Evolutionary conservation across 2,329 filamentous ascomycete species (phyloP), one percentile per base, ranked within the genome.

Genomic region (Cytospora chrysosperma): DNA sequence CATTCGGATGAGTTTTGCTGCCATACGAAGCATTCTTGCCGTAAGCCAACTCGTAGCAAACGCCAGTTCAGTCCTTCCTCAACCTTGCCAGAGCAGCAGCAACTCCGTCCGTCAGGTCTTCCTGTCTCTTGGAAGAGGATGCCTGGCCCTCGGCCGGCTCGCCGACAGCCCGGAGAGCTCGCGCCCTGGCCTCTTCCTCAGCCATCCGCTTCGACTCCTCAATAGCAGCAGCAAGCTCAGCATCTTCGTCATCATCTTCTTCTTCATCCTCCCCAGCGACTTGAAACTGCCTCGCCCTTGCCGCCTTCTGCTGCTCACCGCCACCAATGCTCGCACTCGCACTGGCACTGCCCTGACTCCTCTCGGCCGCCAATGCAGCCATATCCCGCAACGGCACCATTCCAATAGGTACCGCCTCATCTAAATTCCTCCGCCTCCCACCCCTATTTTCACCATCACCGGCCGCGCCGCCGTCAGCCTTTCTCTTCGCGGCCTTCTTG

Each of bases 401-500:
- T 24, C 53, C 61, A 24, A 67, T 30, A 10, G 65, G 70, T 52
- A 71, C 66, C 27, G 61, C 69, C 24, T 65, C 68, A 1, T 70
- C 70, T 19, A 69, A 67, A 54, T 71, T 72, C 52, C 70, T 63
- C 27, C 67, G 68, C 40, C 75, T 69, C 26, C 63, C 40, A 12
- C 75, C 69, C 26, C 63, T 49, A 12, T 37, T 12, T 26, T 32
- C 24, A 9, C 19, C 40, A 2, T 12, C 40, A 5, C 7, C 54
- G 28, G 27, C 49, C 13, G 21, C 13, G 9, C 8, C 15, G 30
- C 67, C 69, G 56, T 72, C 74, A 53, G 67, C 64, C 27, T 67
- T 69, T 61, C 76, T 71, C 72, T 79, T 91, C n/a, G 83, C 85
- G 2, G 90, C 85, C 70, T 89, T 90, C 70, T 88, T 86, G 6